These are phyloP conservation scores for Phlebiopsis flavidoalba DNA, from an alignment of 768 basidiomycete species.

Conservation along the genomic window DNA sequence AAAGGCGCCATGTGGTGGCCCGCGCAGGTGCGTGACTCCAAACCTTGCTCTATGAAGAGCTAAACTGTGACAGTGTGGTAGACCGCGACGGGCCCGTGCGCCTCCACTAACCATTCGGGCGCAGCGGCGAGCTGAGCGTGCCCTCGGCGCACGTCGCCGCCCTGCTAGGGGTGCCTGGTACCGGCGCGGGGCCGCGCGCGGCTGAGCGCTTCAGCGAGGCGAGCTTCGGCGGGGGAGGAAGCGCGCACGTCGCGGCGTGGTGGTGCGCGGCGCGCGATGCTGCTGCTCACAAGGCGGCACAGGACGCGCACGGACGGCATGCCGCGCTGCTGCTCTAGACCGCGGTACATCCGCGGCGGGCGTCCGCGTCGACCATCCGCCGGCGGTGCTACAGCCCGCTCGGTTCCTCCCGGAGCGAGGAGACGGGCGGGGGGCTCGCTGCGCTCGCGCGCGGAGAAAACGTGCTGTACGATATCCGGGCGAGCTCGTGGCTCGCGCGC, in stretches of 20 bases:
- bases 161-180: conserved; percentile 39
- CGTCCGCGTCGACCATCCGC: conserved; percentile 7
- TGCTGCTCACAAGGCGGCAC: conserved; percentile 40
- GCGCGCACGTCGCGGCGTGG: conserved; percentile 28
- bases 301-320: conserved; percentile 44
- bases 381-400: too few species aligned
- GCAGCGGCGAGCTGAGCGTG: conserved; percentile 17
- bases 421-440: conserved; percentile 29
- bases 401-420: conserved; percentile 6
- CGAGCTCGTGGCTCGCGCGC: conserved; percentile 56
- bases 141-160: conserved; percentile 27
- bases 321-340: conserved; percentile 35
- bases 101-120: conserved; percentile 26
- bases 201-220: conserved; percentile 38
- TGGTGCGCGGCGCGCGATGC: conserved; percentile 47
- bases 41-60: background rate
- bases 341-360: conserved; percentile 9
- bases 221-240: conserved; percentile 28
- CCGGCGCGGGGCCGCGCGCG: background rate
- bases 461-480: conserved; percentile 55
- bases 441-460: conserved; percentile 23
- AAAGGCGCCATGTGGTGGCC: conserved; percentile 64
- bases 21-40: conserved; percentile 41
- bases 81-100: conserved; percentile 23
- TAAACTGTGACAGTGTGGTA: conserved; percentile 16